Base-by-base conservation (phyloP, 2,329 filamentous ascomycete genomes). In the Rhytidhysteron rufulum region DNA sequence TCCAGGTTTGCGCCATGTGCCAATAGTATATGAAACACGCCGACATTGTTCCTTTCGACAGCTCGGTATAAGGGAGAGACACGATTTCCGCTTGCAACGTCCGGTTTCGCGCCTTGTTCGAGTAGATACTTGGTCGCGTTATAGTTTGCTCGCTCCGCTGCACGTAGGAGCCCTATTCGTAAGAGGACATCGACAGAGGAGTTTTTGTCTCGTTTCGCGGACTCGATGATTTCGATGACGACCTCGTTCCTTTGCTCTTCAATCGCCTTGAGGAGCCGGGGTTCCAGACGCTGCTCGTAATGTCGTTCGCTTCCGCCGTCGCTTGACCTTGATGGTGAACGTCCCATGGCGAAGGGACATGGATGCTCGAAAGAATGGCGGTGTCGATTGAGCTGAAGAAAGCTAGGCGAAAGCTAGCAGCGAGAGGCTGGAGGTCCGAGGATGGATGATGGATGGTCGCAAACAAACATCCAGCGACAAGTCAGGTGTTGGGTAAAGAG, bases 221-320 rank as follows among this genome's bases (percentile, higher is more conserved):
- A 43, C 39, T 65, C 59, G 54, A 65, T 62, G n/a, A 64, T 59
- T n/a, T 60, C 55, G 18, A 54, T 51, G 32, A 60, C n/a, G 11
- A 20, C 10, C 15, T 47, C 25, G 51, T 52, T 29, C 4, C 38
- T 25, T 11, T 47, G 42, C 19, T 62, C 54, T 42, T 64, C 61
- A 42, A 63, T 58, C 5, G 61, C 61, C 22, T 57, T 58, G n/a
- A 65, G 46, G 3, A 65, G 54, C 10, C 60, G 55, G 24, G 59
- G 61, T 42, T 65, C 62, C 31, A 56, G 47, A 43, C 62, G 61
- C 8, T 43, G 37, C 17, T 53, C 46, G n/a, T n/a, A n/a, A 27
- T 27, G 24, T 15, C 55, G 54, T 16, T 50, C 47, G 4, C 58
- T 54, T n/a, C 45, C 61, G 42, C 60, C 61, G 37, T 65, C 60